Evolutionary conservation across 352 stramenopile genomes (phyloP).

Genomic region (Peronospora destructor): DNA sequence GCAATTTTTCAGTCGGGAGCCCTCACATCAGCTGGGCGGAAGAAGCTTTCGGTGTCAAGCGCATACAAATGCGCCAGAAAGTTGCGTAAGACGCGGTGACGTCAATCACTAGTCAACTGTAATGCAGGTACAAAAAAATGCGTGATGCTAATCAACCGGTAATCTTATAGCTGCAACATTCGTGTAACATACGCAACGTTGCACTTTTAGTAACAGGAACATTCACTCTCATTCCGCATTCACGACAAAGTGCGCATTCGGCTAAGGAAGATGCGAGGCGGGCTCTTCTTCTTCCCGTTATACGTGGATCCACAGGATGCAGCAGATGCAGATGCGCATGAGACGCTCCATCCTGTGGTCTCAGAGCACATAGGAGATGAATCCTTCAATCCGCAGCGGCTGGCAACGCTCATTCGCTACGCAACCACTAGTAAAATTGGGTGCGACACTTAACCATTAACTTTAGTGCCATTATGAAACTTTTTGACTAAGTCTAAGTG

Average conservation of each 20-base stretch:
- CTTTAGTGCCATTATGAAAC: not conserved
- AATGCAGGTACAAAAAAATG: too few species aligned
- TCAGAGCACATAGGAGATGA: conserved; percentile 5
- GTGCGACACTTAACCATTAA: conserved; percentile 18
- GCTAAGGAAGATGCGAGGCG: conserved; percentile 38
- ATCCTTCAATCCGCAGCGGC: conserved; percentile 29
- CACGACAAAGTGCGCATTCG: conserved; percentile 6
- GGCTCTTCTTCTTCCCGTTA: conserved; percentile 50
- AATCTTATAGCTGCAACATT: conserved; percentile 19
- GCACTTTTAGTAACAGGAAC: conserved; percentile 4
- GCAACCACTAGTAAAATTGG: conserved; percentile 31
- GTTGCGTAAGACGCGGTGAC: conserved; percentile 7
- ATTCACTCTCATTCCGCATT: conserved; percentile 29
- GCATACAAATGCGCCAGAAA: conserved; percentile 19
- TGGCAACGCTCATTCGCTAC: conserved; percentile 35
- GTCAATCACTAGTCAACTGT: not conserved
- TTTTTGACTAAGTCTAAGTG: not conserved
- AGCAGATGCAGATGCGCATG: conserved; percentile 18
- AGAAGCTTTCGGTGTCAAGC: conserved; percentile 6
- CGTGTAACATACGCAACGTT: conserved; percentile 28
- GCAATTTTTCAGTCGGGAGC: conserved; percentile 31
- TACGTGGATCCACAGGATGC: conserved; percentile 32
- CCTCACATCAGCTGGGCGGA: conserved; percentile 10
- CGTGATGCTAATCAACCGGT: too few species aligned
- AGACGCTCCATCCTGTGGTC: conserved; percentile 20